Base-by-base conservation (phyloP, 2,329 filamentous ascomycete genomes). In the Exophiala sideris region DNA sequence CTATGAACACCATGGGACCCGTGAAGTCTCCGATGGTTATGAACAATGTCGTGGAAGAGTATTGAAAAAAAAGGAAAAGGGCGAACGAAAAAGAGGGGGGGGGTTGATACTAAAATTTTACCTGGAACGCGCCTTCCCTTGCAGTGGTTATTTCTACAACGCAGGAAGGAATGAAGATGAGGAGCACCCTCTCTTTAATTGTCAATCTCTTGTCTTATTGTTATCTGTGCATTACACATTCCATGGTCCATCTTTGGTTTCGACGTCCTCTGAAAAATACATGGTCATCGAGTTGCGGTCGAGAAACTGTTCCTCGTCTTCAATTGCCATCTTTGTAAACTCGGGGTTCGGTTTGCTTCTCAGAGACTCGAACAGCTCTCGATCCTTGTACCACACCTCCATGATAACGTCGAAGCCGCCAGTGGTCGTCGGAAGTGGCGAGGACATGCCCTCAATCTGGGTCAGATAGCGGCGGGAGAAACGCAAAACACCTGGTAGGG, bases 381-480 rank as follows among this genome's bases (percentile, higher is more conserved):
- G 45, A 29, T 54, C 51, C 45, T 48, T 49, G 45, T 49, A 54
- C 51, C 51, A 54, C 36, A 54, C 51, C 36, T 54, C 51, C 51
- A 54, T 54, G 45, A 54, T 54, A 35, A 54, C 51, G 34, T 54
- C 51, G 18, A 34, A 54, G 45, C 51, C 51, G 24, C 45, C 45
- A 29, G 45, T 49, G 21, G 45, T 49, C n/a, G 51, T 54, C n/a
- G 51, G 35, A 21, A 49, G 45, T 20, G 45, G 45, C 20, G 51
- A 54, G n/a, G 45, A 42, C 45, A 54, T 48, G 8, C 51, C 51
- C n/a, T 54, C 45, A 45, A 54, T 54, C 18, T 48, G 51, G 11
- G 51, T 54, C 16, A 54, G 45, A 32, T 54, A 54, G 45, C 51
- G 51, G 45, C 51, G 51, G 42, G 45, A 42, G 39, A 38, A 54